phyloP scores from a whole-genome alignment of 2,329 filamentous ascomycete species.

The Aspergillus sojae region DNA sequence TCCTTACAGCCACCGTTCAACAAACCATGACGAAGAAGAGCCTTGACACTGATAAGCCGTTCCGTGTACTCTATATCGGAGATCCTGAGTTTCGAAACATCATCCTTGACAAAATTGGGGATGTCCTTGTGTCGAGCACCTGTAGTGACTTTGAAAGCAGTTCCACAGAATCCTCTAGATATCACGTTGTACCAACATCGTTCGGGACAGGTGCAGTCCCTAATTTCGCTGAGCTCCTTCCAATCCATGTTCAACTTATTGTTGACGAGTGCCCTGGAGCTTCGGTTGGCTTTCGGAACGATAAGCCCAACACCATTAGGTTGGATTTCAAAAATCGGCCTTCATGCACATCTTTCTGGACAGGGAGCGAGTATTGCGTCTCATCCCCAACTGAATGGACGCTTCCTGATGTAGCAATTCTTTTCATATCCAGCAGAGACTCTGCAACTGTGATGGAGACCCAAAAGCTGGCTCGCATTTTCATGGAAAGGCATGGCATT shows the following conservation, averaged over 20 bases:
- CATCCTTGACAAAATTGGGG: constrained; percentile 51
- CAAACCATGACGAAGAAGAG: constrained; percentile 47
- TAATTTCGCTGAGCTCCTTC: constrained; percentile 52
- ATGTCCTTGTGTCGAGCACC: constrained; percentile 48
- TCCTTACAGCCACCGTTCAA: constrained; percentile 44
- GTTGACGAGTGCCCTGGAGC: constrained; percentile 50
- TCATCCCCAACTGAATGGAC: constrained; percentile 45
- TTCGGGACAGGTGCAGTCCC: constrained; percentile 48
- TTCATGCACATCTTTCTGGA: constrained; percentile 41
- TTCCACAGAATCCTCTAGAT: constrained; percentile 47
- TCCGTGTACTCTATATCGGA: constrained; percentile 49
- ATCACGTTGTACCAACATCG: constrained; percentile 52
- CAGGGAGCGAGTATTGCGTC: constrained; percentile 40
- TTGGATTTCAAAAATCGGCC: constrained; percentile 45
- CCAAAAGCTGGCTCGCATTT: constrained; percentile 38
- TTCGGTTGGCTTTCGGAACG: constrained; percentile 25
- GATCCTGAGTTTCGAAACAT: constrained; percentile 41
- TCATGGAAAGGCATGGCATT: constrained; percentile 48
- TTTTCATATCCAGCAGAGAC: constrained; percentile 46
- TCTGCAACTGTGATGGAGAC: constrained; percentile 29
- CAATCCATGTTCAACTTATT: constrained; percentile 50
- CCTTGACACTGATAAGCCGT: constrained; percentile 46
- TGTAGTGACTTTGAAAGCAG: constrained; percentile 34
- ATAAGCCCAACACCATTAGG: constrained; percentile 35
- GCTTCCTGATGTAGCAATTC: constrained; percentile 49